Percentiles rank a stretch among this genome's conserved stretches.
These are phyloP conservation scores for Leccinum ochraceum DNA, from an alignment of 768 basidiomycete genomes.

Conservation along the genomic window DNA sequence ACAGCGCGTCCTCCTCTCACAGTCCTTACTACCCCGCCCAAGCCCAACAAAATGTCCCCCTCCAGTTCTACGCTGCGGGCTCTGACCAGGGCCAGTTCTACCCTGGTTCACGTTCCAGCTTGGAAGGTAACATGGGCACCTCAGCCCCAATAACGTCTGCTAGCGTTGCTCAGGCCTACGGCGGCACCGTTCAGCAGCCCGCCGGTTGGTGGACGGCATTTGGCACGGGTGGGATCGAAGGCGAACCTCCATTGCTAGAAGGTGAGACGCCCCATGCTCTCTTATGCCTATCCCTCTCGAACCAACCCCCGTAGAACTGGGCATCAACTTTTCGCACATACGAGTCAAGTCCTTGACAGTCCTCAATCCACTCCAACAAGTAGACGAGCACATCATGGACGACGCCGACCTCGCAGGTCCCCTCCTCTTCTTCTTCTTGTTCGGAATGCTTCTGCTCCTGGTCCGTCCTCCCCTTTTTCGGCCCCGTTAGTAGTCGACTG, in stretches of 20 bases:
- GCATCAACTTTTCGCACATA: constrained; percentile 97
- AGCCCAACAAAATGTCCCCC: constrained; percentile 55
- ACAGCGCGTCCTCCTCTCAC: constrained; percentile 60
- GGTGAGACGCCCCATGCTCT: constrained; percentile 47
- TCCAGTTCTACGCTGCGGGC: constrained; percentile 77
- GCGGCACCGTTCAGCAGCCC: constrained; percentile 70
- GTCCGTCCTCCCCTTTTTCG: constrained; percentile 49
- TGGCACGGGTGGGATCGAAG: constrained; percentile 93
- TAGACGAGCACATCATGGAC: constrained; percentile 96
- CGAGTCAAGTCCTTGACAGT: constrained; percentile 92
- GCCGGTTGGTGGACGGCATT: constrained; percentile 96
- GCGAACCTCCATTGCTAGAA: constrained; percentile 93
- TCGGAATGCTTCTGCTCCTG: constrained; percentile 88
- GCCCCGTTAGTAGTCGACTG: neutral
- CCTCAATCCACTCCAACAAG: constrained; percentile 82
- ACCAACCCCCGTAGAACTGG: constrained; percentile 65
- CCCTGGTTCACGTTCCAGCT: constrained; percentile 69
- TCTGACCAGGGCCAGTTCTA: constrained; percentile 63
- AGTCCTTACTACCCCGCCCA: constrained; percentile 51
- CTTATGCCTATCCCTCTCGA: neutral
- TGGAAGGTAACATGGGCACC: constrained; percentile 66
- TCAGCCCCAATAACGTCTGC: constrained; percentile 55
- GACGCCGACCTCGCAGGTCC: constrained; percentile 98
- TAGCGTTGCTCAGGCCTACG: constrained; percentile 50
- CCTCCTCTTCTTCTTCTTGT: constrained; percentile 92